phyloP scores from a whole-genome alignment of 75 land plant genomes.

The Adiantum capillusveneris region DNA sequence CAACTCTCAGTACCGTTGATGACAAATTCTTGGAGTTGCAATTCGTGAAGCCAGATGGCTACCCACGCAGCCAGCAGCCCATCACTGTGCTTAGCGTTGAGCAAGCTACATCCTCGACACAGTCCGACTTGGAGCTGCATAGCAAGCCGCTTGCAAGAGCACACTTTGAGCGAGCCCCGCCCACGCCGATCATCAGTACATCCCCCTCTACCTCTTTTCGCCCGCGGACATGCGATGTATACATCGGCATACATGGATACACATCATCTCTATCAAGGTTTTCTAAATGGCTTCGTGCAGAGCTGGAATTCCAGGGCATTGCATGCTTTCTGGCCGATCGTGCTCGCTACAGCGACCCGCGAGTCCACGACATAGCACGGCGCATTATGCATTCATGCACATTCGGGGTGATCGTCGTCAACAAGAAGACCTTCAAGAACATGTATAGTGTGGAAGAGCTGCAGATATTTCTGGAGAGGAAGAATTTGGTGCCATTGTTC shows the following conservation, averaged over 20 bases:
- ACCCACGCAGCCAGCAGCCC: neutral
- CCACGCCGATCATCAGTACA: conserved; percentile 12
- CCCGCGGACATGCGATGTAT: conserved; percentile 80
- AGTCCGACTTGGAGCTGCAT: too few relatives aligned
- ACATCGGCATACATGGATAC: conserved; percentile 68
- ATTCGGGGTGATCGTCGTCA: conserved; percentile 57
- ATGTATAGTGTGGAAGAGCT: conserved; percentile 66
- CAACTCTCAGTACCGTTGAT: neutral
- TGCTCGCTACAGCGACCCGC: conserved; percentile 53
- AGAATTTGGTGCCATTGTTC: conserved; percentile 69
- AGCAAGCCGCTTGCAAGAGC: conserved; percentile 3
- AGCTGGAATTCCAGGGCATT: conserved; percentile 81
- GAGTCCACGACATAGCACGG: conserved; percentile 77
- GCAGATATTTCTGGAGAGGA: conserved; percentile 63
- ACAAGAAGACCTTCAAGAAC: conserved; percentile 41
- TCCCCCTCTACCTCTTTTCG: conserved; percentile 50
- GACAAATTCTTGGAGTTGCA: neutral
- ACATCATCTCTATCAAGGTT: conserved; percentile 41
- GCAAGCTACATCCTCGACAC: too few relatives aligned
- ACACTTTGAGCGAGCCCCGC: conserved; percentile 6
- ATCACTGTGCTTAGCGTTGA: too few relatives aligned
- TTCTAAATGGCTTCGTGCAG: conserved; percentile 80
- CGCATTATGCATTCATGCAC: conserved; percentile 66
- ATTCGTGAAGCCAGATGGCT: neutral
- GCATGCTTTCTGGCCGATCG: conserved; percentile 82